Evolutionary conservation across 2,329 filamentous ascomycete genomes (phyloP).

Genomic region (Fusarium lyarnte): DNA sequence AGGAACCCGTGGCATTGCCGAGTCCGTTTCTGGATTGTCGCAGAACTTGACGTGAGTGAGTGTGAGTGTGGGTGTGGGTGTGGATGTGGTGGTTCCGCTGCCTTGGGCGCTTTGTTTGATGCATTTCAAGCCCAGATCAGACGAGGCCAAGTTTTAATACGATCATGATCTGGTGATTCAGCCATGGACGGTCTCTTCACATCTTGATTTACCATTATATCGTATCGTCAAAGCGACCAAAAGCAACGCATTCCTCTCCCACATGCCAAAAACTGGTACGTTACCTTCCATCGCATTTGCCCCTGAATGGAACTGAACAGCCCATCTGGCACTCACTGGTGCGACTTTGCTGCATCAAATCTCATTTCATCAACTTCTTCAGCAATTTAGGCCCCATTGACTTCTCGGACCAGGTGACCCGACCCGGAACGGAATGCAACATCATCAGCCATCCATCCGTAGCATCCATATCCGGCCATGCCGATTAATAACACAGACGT

Average conservation of each 20-base stretch:
- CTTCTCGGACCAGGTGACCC: conserved; percentile 23
- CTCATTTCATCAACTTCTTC: conserved; percentile 19
- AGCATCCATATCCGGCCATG: conserved; percentile 18
- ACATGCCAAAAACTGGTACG: background rate
- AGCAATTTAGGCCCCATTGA: background rate
- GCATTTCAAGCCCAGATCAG: background rate
- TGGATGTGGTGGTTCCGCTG: background rate
- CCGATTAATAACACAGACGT: conserved; percentile 13
- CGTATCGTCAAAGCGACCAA: background rate
- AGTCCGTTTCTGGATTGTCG: conserved; percentile 31
- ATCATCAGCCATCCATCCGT: background rate
- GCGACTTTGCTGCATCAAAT: conserved; percentile 26
- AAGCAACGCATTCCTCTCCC: background rate
- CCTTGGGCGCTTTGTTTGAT: conserved; percentile 12
- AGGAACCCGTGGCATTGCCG: conserved; percentile 32
- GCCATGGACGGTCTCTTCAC: background rate
- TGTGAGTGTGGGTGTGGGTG: background rate
- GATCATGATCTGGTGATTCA: conserved; percentile 11
- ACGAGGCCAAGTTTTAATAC: background rate
- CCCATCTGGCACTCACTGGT: background rate
- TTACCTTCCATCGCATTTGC: background rate
- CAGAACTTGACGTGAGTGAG: conserved; percentile 8
- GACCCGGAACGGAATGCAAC: conserved; percentile 12
- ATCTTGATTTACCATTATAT: background rate
- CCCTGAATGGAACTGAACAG: conserved; percentile 12